Percentiles rank a stretch among this genome's conserved stretches.
Conservation (phyloP, 73 alveolate genomes). For the Tetrahymena elliotti region DNA sequence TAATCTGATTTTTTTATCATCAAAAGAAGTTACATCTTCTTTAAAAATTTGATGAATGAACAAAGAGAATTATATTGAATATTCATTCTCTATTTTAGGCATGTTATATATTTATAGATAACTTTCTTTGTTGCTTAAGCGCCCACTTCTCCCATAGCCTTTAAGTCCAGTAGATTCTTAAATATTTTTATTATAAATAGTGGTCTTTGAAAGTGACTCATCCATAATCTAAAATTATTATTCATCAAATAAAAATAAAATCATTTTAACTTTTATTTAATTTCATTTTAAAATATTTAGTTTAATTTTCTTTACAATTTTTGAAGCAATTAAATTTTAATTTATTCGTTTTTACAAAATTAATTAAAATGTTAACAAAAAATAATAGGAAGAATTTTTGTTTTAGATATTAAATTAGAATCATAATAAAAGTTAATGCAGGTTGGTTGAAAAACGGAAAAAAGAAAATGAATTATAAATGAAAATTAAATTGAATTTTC, state of each 20-base stretch:
- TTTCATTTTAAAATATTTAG: too few species aligned
- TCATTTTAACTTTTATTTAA: too few species aligned
- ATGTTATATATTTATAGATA: not conserved
- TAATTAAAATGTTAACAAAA: not conserved
- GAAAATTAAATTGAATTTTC: not conserved
- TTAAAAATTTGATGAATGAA: not conserved
- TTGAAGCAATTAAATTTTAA: not conserved
- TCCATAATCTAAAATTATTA: not conserved
- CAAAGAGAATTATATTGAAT: not conserved
- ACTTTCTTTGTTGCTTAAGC: not conserved
- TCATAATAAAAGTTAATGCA: not conserved
- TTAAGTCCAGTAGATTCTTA: not conserved
- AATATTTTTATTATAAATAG: not conserved
- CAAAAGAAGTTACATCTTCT: not conserved
- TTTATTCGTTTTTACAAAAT: not conserved
- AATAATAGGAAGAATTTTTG: not conserved
- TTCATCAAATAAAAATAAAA: too few species aligned
- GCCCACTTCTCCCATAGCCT: not conserved
- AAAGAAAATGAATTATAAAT: not conserved
- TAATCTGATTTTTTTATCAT: not conserved
- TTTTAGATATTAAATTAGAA: not conserved
- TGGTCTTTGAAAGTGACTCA: not conserved
- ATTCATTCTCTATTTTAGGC: not conserved
- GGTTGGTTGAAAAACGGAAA: not conserved
- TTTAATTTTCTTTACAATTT: too few species aligned